Percentiles rank a stretch among this genome's conserved stretches.
These are phyloP conservation scores for Carex sylvatica DNA, from an alignment of 202 grass and related monocot species.

Conservation along the genomic window DNA sequence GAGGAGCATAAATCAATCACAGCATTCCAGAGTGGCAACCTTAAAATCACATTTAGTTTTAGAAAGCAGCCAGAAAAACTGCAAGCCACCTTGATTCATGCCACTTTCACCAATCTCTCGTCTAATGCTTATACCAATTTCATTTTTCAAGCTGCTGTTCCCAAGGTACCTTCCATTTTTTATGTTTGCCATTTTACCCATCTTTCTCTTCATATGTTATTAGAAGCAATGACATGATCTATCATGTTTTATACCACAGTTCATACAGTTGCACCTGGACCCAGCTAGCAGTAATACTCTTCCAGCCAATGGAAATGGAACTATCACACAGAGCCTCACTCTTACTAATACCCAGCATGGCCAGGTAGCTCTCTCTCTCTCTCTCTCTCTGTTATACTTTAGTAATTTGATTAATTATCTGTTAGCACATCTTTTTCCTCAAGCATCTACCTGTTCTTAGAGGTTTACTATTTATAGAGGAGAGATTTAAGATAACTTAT, in stretches of 20 bases:
- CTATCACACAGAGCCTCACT: conserved; percentile 63
- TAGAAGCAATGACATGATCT: conserved; percentile 10
- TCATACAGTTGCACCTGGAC: conserved; percentile 78
- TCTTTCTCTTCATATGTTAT: conserved; percentile 6
- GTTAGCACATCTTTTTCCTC: neutral
- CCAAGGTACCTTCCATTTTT: conserved; percentile 57
- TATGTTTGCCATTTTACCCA: conserved; percentile 13
- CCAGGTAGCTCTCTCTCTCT: conserved; percentile 65
- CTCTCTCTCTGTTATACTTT: neutral
- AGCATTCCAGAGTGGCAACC: conserved; percentile 81
- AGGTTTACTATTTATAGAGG: neutral
- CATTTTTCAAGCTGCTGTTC: conserved; percentile 95
- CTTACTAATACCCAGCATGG: conserved; percentile 89
- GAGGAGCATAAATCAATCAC: conserved; percentile 63
- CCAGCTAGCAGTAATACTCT: conserved; percentile 82
- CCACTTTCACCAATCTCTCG: conserved; percentile 79
- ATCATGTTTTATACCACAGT: conserved; percentile 49
- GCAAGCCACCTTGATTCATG: conserved; percentile 68
- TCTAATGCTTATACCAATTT: conserved; percentile 71
- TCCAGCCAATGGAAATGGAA: conserved; percentile 57
- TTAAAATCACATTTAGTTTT: conserved; percentile 79
- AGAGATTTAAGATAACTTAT: conserved; percentile 1
- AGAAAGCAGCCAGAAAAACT: conserved; percentile 71
- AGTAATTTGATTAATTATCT: conserved; percentile 6
- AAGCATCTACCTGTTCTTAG: neutral